phyloP scores from a whole-genome alignment of 1,284 basidiomycete species.

The Lignosus rhinocerotis region DNA sequence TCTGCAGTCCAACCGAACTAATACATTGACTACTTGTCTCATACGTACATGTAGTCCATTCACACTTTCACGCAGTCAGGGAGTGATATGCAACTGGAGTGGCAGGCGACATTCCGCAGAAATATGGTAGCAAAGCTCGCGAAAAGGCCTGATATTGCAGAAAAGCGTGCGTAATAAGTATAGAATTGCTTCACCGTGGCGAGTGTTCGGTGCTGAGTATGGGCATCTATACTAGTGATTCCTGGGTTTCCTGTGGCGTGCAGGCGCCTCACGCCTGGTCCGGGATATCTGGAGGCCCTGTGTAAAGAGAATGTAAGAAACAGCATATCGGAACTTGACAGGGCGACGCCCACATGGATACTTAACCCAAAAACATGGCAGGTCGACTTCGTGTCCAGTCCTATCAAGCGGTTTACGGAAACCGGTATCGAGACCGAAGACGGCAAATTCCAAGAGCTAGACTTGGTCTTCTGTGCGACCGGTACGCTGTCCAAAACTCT shows the following conservation, averaged over 20 bases:
- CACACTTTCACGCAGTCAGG: conserved; percentile 47
- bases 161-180: conserved; percentile 42
- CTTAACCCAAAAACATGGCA: conserved; percentile 23
- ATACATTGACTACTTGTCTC: background rate
- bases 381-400: conserved; percentile 53
- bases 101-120: conserved; percentile 41
- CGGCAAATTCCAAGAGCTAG: conserved; percentile 53
- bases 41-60: conserved; percentile 37
- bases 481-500: conserved; percentile 16
- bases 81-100: conserved; percentile 43
- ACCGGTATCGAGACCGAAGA: conserved; percentile 57
- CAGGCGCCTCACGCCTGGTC: conserved; percentile 62
- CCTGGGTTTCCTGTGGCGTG: conserved; percentile 60
- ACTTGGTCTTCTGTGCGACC: conserved; percentile 46
- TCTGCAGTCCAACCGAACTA: too few relatives aligned
- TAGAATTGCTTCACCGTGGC: too few relatives aligned
- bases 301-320: conserved; percentile 55
- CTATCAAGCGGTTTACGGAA: conserved; percentile 51
- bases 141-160: conserved; percentile 60
- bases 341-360: too few relatives aligned
- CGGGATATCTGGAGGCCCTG: conserved; percentile 65
- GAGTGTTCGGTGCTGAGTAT: background rate
- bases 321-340: background rate
- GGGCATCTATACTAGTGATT: conserved; percentile 42
- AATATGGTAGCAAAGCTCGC: conserved; percentile 53